phyloP scores from a whole-genome alignment of 306 rosid species.

The Quercus wislizeni region DNA sequence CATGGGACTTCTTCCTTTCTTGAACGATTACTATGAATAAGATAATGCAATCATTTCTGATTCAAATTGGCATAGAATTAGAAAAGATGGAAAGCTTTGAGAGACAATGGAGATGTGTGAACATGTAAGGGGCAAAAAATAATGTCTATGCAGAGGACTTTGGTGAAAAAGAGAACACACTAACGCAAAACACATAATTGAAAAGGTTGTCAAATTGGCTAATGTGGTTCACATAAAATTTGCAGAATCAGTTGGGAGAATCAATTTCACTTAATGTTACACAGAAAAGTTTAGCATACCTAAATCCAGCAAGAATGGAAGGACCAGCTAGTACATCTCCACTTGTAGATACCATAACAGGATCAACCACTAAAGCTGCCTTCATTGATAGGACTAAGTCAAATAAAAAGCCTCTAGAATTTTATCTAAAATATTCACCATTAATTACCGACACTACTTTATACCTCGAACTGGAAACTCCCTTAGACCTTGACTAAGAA shows the following conservation, averaged over 20 bases:
- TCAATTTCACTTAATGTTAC: conserved; percentile 12
- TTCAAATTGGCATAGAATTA: background rate
- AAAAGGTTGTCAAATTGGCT: background rate
- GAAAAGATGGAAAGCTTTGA: background rate
- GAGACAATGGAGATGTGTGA: background rate
- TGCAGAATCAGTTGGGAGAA: background rate
- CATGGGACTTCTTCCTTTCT: background rate
- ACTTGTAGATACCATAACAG: conserved; percentile 93
- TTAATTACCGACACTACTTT: conserved; percentile 17
- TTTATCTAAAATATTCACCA: conserved; percentile 10
- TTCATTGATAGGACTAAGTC: conserved; percentile 38
- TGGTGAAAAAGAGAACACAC: background rate
- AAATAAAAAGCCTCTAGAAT: conserved; percentile 22
- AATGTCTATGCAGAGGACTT: background rate
- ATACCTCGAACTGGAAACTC: conserved; percentile 81
- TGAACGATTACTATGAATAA: background rate
- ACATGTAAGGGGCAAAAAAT: background rate
- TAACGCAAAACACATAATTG: background rate
- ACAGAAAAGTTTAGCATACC: conserved; percentile 41
- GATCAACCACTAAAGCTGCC: conserved; percentile 97
- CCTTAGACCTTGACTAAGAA: conserved; percentile 57
- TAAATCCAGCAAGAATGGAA: conserved; percentile 59
- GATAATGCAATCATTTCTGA: background rate
- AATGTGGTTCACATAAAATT: background rate
- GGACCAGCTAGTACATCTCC: conserved; percentile 80